Evolutionary conservation across 2,329 filamentous ascomycete genomes (phyloP), one percentile per base, ranked within the genome.

Genomic region (Aspergillus luchuensis): DNA sequence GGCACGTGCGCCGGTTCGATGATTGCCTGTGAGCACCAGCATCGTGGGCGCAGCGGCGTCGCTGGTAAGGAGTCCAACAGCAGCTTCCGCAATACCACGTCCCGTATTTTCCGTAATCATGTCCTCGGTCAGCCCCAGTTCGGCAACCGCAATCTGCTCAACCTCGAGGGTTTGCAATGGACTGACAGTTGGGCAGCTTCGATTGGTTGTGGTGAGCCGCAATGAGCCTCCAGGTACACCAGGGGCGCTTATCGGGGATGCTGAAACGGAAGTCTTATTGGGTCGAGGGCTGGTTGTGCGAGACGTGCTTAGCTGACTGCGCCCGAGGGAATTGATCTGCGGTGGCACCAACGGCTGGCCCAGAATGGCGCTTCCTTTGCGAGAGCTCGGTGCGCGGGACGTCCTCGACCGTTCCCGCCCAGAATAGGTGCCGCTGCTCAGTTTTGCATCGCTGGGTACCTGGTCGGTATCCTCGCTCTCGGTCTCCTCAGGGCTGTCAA

Each of bases 91-190:
- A 63, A 98, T 91, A 47, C 92, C 91, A 25, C 94, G 87, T 17
- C 91, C 94, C 1, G 93, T 91, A 72, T 94, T 97, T 72, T 98
- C 95, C 0, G 91, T 89, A 81, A 98, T 91, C 75, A 97, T 89
- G 56, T 95, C 91, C 72, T 96, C 92, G 0, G 89, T 91, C 50
- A 98, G 82, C 5, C 92, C 92, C 59, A 96, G 86, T 66, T 97
- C 92, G 45, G 91, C 89, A 61, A 92, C 89, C 0, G 93, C 92
- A 58, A 96, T 91, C 70, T 95, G 93, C 77, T 98, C 95, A 1
- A 98, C 85, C 63, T 95, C 94, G 28, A 96, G 85, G 86, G 97
- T 95, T 71, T 96, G 92, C 41, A 95, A 81, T 5, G 94, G 86
- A 48, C 82, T 84, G 52, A 88, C 80, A 6, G 82, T 83, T 33